Conservation (phyloP, 1,284 basidiomycete species). For the Rhodotorula sp. region DNA sequence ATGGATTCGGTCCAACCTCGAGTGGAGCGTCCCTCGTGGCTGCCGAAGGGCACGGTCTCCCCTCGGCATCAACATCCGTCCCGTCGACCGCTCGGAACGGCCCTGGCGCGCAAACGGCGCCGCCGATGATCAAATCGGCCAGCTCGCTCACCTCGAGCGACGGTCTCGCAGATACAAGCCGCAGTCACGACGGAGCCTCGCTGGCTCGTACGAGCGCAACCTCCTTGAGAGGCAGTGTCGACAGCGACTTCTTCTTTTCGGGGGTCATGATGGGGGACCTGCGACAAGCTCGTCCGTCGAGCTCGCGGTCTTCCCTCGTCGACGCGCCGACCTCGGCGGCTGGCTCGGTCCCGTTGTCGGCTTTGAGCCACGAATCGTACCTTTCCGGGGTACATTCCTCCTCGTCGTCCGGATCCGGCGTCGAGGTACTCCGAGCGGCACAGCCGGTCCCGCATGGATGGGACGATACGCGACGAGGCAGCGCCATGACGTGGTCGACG, state of each 20-base stretch:
- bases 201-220: conserved; percentile 14
- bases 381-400: background rate
- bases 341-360: background rate
- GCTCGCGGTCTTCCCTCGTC: background rate
- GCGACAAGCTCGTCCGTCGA: background rate
- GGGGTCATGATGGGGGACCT: background rate
- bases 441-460: conserved; percentile 21
- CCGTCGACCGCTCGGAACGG: conserved; percentile 15
- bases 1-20: conserved; percentile 11
- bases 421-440: conserved; percentile 1
- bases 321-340: background rate
- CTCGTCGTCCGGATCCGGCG: background rate
- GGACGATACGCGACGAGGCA: conserved; percentile 26
- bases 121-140: background rate
- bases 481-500: conserved; percentile 26
- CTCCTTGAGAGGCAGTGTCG: conserved; percentile 25
- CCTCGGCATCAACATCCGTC: background rate
- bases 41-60: conserved; percentile 12
- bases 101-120: conserved; percentile 13
- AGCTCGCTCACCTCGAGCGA: background rate
- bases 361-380: background rate
- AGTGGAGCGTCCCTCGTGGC: too few relatives aligned
- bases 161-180: conserved; percentile 16
- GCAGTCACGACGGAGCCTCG: background rate
- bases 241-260: conserved; percentile 42